Percentiles rank a stretch among this genome's conserved stretches.
phyloP scores from a whole-genome alignment of 257 asterid genomes.

The Petrea volubilis region DNA sequence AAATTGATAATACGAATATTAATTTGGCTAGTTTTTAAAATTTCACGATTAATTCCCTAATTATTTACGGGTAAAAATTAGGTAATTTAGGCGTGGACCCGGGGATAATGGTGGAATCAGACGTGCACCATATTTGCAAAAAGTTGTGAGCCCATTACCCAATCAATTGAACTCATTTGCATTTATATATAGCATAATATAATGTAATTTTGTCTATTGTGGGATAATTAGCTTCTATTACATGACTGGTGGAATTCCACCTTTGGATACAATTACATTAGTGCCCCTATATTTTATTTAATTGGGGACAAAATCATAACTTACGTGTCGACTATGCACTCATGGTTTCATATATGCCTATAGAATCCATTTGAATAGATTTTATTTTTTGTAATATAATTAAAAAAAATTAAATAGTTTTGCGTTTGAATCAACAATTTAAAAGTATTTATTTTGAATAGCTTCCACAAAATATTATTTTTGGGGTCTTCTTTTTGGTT shows the following conservation, averaged over 20 bases:
- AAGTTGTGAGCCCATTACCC: conserved; percentile 17
- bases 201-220: conserved; percentile 13
- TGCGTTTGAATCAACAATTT: no score
- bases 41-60: not conserved
- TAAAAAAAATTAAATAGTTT: not conserved
- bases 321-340: not conserved
- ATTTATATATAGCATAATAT: not conserved
- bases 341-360: not conserved
- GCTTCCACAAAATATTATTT: no score
- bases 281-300: not conserved
- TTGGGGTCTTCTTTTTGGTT: no score
- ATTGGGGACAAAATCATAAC: not conserved
- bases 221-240: not conserved
- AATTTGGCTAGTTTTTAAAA: not conserved
- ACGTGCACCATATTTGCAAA: conserved; percentile 48
- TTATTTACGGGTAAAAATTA: conserved; percentile 28
- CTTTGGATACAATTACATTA: not conserved
- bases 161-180: conserved; percentile 10
- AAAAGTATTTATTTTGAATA: no score
- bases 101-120: conserved; percentile 36
- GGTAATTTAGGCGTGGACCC: conserved; percentile 20
- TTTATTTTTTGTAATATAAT: not conserved
- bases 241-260: conserved; percentile 27
- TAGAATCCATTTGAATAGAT: no score
- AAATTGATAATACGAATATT: no score